Evolutionary conservation across 164 flowering plant species (phyloP), one percentile per base, ranked within the genome.

Genomic region (Annona squamosa): DNA sequence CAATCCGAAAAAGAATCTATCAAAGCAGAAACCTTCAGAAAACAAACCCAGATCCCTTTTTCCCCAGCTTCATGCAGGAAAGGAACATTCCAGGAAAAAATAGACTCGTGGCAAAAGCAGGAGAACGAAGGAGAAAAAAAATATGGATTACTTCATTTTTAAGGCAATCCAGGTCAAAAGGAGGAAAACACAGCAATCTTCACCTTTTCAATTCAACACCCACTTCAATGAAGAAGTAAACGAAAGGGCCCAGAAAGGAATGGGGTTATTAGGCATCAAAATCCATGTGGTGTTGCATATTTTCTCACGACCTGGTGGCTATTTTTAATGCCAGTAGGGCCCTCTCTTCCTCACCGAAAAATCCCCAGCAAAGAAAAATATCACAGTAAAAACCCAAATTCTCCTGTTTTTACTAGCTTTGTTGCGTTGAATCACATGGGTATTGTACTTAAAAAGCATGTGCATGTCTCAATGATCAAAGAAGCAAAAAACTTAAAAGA

Each of bases 211-310:
- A 18, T 77, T 56, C 64, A 44, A 42, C 37, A 9, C 63, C 48
- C 4, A 19, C 46, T 76, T 48, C 69, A 57, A 13, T 64, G 12
- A 46, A 63, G 52, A 70, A 77, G 68, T 26, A 48, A 48, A 48
- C 12, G 13, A 52, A 52, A 52, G 9, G 17, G 1, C 77, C 82
- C 82, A 79, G 67, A 70, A 71, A 75, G 71, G 75, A 63, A 75
- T 77, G 74, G 72, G 66, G 74, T 72, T 26, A 26, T 73, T 73
- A 65, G 71, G 71, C 77, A 77, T 77, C 82, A 80, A 77, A 77
- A 73, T 2, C 82, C 80, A 76, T 56, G 62, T 67, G 75, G 79
- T 16, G 68, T 72, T 63, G 59, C 65, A 59, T 63, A 65, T 72
- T 73, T 78, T 68, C 75, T 71, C 70, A 46, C 48, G 63, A 59